A percentile compares a stretch with the other conserved stretches of the same genome.
phyloP scores from a whole-genome alignment of 805 yeast species.

The Candida quercuum region DNA sequence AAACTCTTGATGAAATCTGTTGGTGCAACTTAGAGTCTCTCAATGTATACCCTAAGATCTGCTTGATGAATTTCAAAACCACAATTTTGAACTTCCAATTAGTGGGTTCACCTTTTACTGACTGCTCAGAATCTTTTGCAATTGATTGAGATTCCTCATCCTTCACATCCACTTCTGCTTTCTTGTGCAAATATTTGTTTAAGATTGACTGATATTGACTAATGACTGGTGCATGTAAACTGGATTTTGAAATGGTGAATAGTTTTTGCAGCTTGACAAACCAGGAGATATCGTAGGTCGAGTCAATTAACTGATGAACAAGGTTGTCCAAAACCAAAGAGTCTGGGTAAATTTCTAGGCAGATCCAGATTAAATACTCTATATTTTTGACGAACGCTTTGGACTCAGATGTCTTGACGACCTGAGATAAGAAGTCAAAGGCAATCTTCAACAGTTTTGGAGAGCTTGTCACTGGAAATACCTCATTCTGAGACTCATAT shows the following conservation, averaged over 20 bases:
- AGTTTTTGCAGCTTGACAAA: conserved; percentile 47
- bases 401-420: conserved; percentile 49
- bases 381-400: conserved; percentile 38
- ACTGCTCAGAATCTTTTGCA: conserved; percentile 21
- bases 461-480: conserved; percentile 43
- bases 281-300: conserved; percentile 49
- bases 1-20: conserved; percentile 39
- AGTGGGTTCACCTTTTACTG: conserved; percentile 41
- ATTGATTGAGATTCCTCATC: conserved; percentile 46
- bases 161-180: conserved; percentile 30
- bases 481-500: conserved; percentile 33
- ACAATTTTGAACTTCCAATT: conserved; percentile 48
- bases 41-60: conserved; percentile 35
- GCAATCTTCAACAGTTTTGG: conserved; percentile 36
- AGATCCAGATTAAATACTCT: conserved; percentile 58
- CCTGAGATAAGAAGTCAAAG: conserved; percentile 51
- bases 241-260: conserved; percentile 38
- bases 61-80: conserved; percentile 41
- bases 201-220: conserved; percentile 37
- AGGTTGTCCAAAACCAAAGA: conserved; percentile 40
- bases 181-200: conserved; percentile 29
- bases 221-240: conserved; percentile 35
- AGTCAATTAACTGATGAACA: conserved; percentile 56
- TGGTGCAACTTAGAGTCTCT: conserved; percentile 33
- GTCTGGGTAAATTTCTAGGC: conserved; percentile 39